phyloP scores from a whole-genome alignment of 345 rosid species.

The Acer saccharum region DNA sequence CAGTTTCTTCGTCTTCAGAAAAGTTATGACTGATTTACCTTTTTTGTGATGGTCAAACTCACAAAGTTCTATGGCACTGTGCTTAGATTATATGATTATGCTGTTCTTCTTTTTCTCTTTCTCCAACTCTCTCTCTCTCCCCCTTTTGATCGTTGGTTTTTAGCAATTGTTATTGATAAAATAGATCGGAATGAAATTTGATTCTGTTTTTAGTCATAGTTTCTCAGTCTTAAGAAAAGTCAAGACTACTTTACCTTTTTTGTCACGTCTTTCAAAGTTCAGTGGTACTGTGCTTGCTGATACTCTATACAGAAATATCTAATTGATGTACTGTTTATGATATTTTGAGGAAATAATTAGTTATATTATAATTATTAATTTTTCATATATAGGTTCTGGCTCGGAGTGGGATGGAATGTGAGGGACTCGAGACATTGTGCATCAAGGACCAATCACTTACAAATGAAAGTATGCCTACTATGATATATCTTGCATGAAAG shows the following conservation, averaged over 20 bases:
- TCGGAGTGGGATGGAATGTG: slow-evolving; percentile 69
- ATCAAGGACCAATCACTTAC: slow-evolving; percentile 76
- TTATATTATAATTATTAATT: slow-evolving; percentile 17
- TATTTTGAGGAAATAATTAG: slow-evolving; percentile 6
- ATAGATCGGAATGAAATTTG: not conserved
- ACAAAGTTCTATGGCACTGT: too few relatives aligned
- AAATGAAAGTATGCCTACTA: slow-evolving; percentile 62
- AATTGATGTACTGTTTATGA: slow-evolving; percentile 7
- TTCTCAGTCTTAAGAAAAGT: slow-evolving; percentile 2
- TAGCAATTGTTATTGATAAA: not conserved
- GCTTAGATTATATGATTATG: not conserved
- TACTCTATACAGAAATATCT: slow-evolving; percentile 14
- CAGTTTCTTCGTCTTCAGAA: too few relatives aligned
- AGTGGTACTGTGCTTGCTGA: not conserved
- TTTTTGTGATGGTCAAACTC: too few relatives aligned
- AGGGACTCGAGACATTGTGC: slow-evolving; percentile 67
- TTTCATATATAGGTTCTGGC: slow-evolving; percentile 54
- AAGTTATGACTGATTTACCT: too few relatives aligned
- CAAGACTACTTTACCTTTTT: not conserved
- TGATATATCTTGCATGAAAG: slow-evolving; percentile 6
- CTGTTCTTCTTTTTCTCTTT: not conserved
- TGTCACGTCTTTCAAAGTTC: not conserved
- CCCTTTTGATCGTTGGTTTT: not conserved
- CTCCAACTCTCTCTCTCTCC: not conserved
- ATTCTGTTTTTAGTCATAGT: not conserved